Percentiles rank a stretch among this genome's conserved stretches.
These are phyloP conservation scores for Hemisphaericaspora lyxosophila DNA, from an alignment of 1,139 yeast genomes.

Conservation along the genomic window DNA sequence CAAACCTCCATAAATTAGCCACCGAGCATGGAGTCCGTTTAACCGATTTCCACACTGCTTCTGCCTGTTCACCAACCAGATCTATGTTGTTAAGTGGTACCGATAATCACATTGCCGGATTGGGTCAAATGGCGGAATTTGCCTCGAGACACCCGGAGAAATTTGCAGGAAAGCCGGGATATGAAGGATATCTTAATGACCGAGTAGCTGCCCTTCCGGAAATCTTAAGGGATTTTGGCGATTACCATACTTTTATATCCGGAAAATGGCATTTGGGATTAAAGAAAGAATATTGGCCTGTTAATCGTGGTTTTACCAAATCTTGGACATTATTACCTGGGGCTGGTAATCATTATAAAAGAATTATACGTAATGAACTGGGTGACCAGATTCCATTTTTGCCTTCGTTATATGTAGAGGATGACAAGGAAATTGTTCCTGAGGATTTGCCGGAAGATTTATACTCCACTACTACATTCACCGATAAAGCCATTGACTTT, in stretches of 20 bases:
- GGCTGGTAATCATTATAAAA: constrained; percentile 58
- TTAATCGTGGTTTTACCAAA: constrained; percentile 51
- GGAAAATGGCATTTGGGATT: constrained; percentile 65
- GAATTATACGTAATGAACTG: constrained; percentile 36
- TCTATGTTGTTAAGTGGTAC: constrained; percentile 64
- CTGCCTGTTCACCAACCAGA: constrained; percentile 66
- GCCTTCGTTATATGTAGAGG: constrained; percentile 37
- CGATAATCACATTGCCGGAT: constrained; percentile 60
- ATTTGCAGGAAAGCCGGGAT: constrained; percentile 51
- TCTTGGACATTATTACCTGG: constrained; percentile 55
- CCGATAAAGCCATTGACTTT: constrained; percentile 42
- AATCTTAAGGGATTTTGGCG: constrained; percentile 48
- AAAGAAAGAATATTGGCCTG: constrained; percentile 50
- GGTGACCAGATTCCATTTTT: constrained; percentile 26
- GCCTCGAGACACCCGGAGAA: constrained; percentile 34
- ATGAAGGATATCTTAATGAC: constrained; percentile 55
- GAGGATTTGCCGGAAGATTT: constrained; percentile 45
- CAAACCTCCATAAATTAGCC: constrained; percentile 49
- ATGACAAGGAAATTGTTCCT: constrained; percentile 35
- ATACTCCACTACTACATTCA: constrained; percentile 47
- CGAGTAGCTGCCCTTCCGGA: constrained; percentile 56
- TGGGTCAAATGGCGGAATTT: constrained; percentile 61
- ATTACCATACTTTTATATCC: constrained; percentile 46
- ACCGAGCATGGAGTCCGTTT: constrained; percentile 41
- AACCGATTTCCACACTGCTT: constrained; percentile 62